A percentile compares a stretch with the other conserved stretches of the same genome.
These are phyloP conservation scores for Apiospora arundinis DNA, from an alignment of 2,329 filamentous ascomycete genomes.

Conservation along the genomic window DNA sequence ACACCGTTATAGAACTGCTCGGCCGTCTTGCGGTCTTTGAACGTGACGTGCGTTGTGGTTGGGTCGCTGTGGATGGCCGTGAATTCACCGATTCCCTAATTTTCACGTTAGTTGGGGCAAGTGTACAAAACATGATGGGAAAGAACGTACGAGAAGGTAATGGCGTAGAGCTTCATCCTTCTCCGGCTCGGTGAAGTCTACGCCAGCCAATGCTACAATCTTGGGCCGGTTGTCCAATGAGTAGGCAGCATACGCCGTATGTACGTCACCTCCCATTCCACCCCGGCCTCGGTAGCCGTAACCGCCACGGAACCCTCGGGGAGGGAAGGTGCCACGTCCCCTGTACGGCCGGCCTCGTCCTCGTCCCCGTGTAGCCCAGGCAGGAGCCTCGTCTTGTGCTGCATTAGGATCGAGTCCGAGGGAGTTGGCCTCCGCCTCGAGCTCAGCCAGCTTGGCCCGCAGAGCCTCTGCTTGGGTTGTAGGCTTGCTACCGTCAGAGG, in stretches of 20 bases:
- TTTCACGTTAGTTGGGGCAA: slow-evolving; percentile 11
- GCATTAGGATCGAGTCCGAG: slow-evolving; percentile 70
- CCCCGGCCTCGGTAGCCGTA: slow-evolving; percentile 54
- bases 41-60: slow-evolving; percentile 60
- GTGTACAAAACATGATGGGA: slow-evolving; percentile 3
- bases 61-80: slow-evolving; percentile 60
- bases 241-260: slow-evolving; percentile 64
- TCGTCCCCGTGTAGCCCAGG: slow-evolving; percentile 44
- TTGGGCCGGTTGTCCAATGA: slow-evolving; percentile 80
- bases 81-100: slow-evolving; percentile 67
- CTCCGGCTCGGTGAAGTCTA: slow-evolving; percentile 65
- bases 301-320: slow-evolving; percentile 47
- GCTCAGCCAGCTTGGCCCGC: slow-evolving; percentile 73
- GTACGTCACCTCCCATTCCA: slow-evolving; percentile 42
- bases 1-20: slow-evolving; percentile 71
- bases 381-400: slow-evolving; percentile 48
- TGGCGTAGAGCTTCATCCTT: slow-evolving; percentile 75
- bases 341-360: slow-evolving; percentile 48
- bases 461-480: slow-evolving; percentile 65
- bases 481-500: slow-evolving; percentile 37
- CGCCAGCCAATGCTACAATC: slow-evolving; percentile 67
- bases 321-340: slow-evolving; percentile 44
- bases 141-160: slow-evolving; percentile 67
- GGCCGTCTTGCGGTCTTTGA: slow-evolving; percentile 72
- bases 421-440: slow-evolving; percentile 74